Evolutionary conservation across 805 yeast species (phyloP).

Genomic region (Starmerella sirachaensis): DNA sequence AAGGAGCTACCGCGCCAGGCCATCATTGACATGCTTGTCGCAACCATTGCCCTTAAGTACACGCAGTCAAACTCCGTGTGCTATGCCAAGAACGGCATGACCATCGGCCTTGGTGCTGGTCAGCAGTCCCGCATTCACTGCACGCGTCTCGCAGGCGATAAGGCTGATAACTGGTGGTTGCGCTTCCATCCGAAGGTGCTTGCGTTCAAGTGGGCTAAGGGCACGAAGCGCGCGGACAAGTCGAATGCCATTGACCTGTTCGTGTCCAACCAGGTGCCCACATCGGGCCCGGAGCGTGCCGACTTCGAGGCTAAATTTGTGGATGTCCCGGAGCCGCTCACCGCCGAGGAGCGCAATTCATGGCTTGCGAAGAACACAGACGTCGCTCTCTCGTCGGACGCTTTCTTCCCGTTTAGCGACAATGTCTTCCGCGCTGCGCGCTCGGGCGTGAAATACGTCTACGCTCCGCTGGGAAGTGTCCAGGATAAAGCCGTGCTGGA

Average conservation of each 20-base stretch:
- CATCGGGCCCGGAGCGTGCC: slow-evolving; percentile 78
- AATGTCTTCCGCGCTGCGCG: slow-evolving; percentile 95
- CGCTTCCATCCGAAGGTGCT: slow-evolving; percentile 95
- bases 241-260: slow-evolving; percentile 92
- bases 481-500: slow-evolving; percentile 93
- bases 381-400: slow-evolving; percentile 92
- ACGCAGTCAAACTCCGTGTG: slow-evolving; percentile 98
- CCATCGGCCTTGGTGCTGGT: slow-evolving; percentile 97
- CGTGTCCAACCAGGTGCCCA: slow-evolving; percentile 86
- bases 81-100: slow-evolving; percentile 98
- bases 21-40: slow-evolving; percentile 83
- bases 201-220: slow-evolving; percentile 93
- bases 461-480: slow-evolving; percentile 96
- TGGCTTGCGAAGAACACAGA: slow-evolving; percentile 72
- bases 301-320: slow-evolving; percentile 87
- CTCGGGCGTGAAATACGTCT: slow-evolving; percentile 90
- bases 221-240: slow-evolving; percentile 96
- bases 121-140: slow-evolving; percentile 99
- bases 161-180: slow-evolving; percentile 99
- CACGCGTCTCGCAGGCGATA: slow-evolving; percentile 97
- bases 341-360: slow-evolving; percentile 69
- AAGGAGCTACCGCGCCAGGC: slow-evolving; percentile 87
- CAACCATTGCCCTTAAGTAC: slow-evolving; percentile 92
- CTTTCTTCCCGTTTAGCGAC: slow-evolving; percentile 99
- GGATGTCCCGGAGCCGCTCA: slow-evolving; percentile 70